Base-by-base conservation (phyloP, 1,139 yeast species). In the Candida sanyaensis region DNA sequence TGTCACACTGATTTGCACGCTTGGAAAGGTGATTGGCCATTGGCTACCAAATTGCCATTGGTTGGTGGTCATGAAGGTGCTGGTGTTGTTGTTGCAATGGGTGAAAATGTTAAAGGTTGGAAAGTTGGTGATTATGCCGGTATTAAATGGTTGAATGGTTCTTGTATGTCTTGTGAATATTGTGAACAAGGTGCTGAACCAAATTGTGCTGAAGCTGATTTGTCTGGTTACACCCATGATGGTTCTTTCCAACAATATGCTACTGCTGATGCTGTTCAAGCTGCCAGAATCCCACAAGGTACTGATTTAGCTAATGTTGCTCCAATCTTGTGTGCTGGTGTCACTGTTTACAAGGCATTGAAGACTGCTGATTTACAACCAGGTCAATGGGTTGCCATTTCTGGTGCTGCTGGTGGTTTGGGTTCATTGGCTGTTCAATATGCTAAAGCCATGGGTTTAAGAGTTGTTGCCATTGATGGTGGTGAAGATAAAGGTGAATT, bases 21-120 rank as follows among this genome's bases (percentile, higher is more conserved):
- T 54, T 82, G 86, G 86, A 78, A 82, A 64, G 88, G 87, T 55
- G 89, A 84, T 67, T 84, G 87, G 87, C 86, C 87, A 50, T 66
- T 82, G 58, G 72, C 71, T 47, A 78, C 84, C 55, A 84, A 84
- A 67, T 73, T 81, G 54, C 90, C 90, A 23, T 71, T 84, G 56
- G 88, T 85, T 46, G 91, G 90, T 55, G 95, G 95, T 61, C 95
- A 87, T 75, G 95, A 87, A 71, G 93, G 93, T 71, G 91, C 92
- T 34, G 95, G 95, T 69, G 81, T 81, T 34, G 93, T 87, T 54
- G 92, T 86, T 50, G 90, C 60, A 78, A 56, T 81, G 73, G 95
- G 93, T 62, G 72, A 72, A 40, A 76, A 81, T 56, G 95, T 86
- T 56, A 77, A 71, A 59, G 84, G 85, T 37, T 85, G 87, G 74